Percentiles rank a stretch among this genome's conserved stretches.
These are phyloP conservation scores for Fusarium sp. DNA, from an alignment of 2,329 filamentous ascomycete genomes.

Conservation along the genomic window DNA sequence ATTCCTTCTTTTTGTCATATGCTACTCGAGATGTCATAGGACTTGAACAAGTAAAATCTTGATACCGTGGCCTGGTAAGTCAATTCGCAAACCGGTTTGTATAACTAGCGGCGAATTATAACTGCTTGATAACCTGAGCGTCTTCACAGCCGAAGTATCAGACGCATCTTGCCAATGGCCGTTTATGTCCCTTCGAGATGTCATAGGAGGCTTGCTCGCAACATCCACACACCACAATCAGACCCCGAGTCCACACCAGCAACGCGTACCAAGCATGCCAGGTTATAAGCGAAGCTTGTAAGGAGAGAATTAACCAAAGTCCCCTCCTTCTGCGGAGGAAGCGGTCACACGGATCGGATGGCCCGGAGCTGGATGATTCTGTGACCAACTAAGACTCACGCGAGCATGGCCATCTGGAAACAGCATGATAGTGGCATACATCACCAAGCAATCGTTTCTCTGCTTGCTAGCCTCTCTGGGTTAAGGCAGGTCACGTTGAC, in stretches of 20 bases:
- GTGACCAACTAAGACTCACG: background rate
- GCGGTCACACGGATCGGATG: background rate
- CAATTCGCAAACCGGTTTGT: background rate
- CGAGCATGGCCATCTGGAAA: background rate
- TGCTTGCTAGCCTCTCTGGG: too few relatives aligned
- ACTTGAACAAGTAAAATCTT: background rate
- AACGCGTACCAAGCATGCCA: accelerated
- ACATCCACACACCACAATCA: background rate
- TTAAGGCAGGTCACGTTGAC: background rate
- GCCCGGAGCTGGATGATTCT: background rate
- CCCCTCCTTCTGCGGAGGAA: background rate
- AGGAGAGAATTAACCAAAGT: background rate
- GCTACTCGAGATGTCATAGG: background rate
- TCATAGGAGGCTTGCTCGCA: background rate
- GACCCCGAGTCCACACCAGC: background rate
- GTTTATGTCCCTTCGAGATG: background rate
- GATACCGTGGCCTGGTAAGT: background rate
- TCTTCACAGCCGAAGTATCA: background rate
- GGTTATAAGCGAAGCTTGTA: accelerated
- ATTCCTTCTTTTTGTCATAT: background rate
- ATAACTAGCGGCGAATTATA: too few relatives aligned
- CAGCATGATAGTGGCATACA: background rate
- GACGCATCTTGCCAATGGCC: background rate
- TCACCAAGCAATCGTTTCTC: background rate
- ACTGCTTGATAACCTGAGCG: background rate